These are phyloP conservation scores for Leishmania turanica DNA, from an alignment of 208 protist genomes.

Conservation along the genomic window DNA sequence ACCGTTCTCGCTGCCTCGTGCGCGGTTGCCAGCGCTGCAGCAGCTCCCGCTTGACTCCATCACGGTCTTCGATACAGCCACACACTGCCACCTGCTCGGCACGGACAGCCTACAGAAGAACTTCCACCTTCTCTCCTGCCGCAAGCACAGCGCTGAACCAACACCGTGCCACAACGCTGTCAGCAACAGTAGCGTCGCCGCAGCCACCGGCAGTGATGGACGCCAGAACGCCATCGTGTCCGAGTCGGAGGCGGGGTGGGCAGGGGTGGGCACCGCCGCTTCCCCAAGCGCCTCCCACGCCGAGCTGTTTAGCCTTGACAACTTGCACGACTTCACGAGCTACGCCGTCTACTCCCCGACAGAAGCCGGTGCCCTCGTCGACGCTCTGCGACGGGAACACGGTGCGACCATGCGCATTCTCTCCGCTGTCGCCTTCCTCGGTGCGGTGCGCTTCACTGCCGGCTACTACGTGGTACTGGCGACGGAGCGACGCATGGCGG, in stretches of 20 bases:
- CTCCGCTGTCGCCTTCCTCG: conserved; percentile 57
- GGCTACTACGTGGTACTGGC: conserved; percentile 94
- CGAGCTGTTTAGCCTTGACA: not conserved
- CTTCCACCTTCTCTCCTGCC: conserved; percentile 25
- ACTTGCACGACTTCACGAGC: conserved; percentile 27
- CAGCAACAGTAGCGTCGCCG: conserved; percentile 11
- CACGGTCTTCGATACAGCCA: conserved; percentile 51
- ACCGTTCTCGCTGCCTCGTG: conserved; percentile 13
- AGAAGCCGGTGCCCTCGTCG: conserved; percentile 42
- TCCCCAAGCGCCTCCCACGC: not conserved
- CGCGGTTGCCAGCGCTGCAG: conserved; percentile 13
- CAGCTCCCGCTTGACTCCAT: conserved; percentile 47
- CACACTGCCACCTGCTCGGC: conserved; percentile 59
- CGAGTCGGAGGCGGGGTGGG: conserved; percentile 1
- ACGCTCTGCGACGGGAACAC: conserved; percentile 28
- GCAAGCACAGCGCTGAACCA: conserved; percentile 31
- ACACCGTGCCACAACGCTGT: not conserved
- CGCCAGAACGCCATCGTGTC: not conserved
- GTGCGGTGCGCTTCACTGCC: conserved; percentile 92
- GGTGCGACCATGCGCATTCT: conserved; percentile 23
- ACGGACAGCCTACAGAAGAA: conserved; percentile 35
- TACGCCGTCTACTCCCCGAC: conserved; percentile 33
- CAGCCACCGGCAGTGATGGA: not conserved
- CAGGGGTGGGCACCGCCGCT: not conserved
- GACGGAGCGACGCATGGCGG: conserved; percentile 78